Percentiles rank a stretch among this genome's conserved stretches.
Evolutionary conservation across 2,329 filamentous ascomycete species (phyloP).

Genomic region (Diaporthe sp.): DNA sequence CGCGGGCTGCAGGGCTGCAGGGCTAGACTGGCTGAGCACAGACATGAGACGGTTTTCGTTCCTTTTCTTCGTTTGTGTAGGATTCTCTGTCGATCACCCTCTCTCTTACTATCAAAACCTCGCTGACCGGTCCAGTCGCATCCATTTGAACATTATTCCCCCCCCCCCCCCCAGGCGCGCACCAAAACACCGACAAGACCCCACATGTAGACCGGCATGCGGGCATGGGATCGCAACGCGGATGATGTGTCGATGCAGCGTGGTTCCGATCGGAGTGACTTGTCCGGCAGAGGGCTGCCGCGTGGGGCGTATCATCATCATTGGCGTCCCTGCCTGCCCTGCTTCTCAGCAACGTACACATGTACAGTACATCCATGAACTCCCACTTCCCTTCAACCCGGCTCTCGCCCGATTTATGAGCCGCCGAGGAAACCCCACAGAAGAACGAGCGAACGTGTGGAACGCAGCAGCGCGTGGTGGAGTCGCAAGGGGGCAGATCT

Average conservation of each 20-base stretch:
- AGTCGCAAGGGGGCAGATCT: constrained; percentile 10
- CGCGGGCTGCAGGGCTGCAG: constrained; percentile 28
- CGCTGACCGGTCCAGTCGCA: constrained; percentile 8
- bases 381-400: not conserved
- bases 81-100: not conserved
- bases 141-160: not conserved
- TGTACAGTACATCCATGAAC: not conserved
- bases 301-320: not conserved
- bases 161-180: not conserved
- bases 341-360: not conserved
- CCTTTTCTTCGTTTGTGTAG: not conserved
- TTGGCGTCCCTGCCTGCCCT: too few species aligned
- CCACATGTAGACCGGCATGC: not conserved
- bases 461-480: not conserved
- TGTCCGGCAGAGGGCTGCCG: not conserved
- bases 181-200: not conserved
- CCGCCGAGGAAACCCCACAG: constrained; percentile 11
- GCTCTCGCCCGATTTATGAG: not conserved
- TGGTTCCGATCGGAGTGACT: not conserved
- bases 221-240: not conserved
- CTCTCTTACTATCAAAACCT: not conserved
- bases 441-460: constrained; percentile 8
- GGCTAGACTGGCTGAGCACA: constrained; percentile 2
- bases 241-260: constrained; percentile 9
- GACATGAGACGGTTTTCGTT: constrained; percentile 11